Evolutionary conservation across 306 rosid species (phyloP).

Genomic region (Vigna unguiculata): DNA sequence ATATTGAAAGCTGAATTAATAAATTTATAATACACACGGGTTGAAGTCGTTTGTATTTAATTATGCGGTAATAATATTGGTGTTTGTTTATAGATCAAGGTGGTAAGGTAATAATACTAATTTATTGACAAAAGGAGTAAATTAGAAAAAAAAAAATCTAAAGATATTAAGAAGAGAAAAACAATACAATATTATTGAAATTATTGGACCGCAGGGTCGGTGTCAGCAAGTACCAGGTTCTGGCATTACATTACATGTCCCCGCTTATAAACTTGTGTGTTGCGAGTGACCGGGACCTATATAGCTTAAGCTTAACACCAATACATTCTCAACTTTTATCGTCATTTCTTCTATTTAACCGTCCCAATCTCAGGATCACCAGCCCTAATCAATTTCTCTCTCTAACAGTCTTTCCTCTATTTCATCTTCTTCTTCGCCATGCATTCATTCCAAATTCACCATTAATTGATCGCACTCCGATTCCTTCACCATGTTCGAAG

Average conservation of each 20-base stretch:
- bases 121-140: no score
- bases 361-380: constrained; percentile 40
- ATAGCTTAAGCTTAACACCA: constrained; percentile 8
- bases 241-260: constrained; percentile 35
- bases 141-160: neutral
- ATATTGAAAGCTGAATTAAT: no score
- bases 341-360: constrained; percentile 31
- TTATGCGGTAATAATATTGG: no score
- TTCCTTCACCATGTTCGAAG: constrained; percentile 86
- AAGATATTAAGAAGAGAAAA: neutral
- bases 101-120: no score
- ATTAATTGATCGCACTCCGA: constrained; percentile 48
- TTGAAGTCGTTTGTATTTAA: no score
- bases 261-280: constrained; percentile 36
- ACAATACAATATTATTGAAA: neutral
- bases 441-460: constrained; percentile 39
- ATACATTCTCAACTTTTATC: neutral
- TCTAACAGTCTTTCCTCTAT: constrained; percentile 16
- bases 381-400: constrained; percentile 43
- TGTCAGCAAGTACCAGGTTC: constrained; percentile 42
- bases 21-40: no score
- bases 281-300: constrained; percentile 47
- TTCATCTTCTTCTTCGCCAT: constrained; percentile 11
- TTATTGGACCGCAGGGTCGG: constrained; percentile 24
- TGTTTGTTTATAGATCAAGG: no score